Conservation (phyloP, 2,329 filamentous ascomycete genomes). For the Diaporthe velutina region DNA sequence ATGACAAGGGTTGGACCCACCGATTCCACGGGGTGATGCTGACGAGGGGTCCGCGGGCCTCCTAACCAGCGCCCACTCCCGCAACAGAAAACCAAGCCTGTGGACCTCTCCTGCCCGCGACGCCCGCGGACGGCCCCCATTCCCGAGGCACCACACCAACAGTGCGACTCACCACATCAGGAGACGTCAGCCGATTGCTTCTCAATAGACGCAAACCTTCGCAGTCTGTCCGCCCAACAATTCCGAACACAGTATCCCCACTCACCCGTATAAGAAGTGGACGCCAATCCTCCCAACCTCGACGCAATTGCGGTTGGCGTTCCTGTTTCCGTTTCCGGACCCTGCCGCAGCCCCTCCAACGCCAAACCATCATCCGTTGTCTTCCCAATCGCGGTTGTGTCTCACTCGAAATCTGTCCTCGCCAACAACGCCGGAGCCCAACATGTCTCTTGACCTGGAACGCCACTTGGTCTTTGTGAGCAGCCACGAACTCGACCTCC, state of each 20-base stretch:
- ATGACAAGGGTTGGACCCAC: slow-evolving; percentile 27
- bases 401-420: background rate
- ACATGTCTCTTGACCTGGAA: slow-evolving; percentile 81
- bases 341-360: slow-evolving; percentile 5
- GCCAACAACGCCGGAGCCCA: background rate
- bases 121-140: background rate
- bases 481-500: slow-evolving; percentile 23
- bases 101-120: slow-evolving; percentile 1
- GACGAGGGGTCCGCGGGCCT: slow-evolving; percentile 28
- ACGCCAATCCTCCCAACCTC: background rate
- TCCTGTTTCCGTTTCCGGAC: background rate
- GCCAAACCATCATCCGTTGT: background rate
- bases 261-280: slow-evolving; percentile 11
- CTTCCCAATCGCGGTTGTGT: background rate
- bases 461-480: slow-evolving; percentile 86
- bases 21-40: background rate
- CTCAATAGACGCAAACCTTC: background rate
- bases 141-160: slow-evolving; percentile 20
- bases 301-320: background rate
- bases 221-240: background rate
- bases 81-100: slow-evolving; percentile 8
- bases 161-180: slow-evolving; percentile 22
- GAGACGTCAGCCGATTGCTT: slow-evolving; percentile 22
- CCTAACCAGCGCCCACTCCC: slow-evolving; percentile 14
- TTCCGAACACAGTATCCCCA: background rate